Percentiles rank a stretch among this genome's conserved stretches.
Evolutionary conservation across 306 rosid genomes (phyloP).

Genomic region (Vicia faba): DNA sequence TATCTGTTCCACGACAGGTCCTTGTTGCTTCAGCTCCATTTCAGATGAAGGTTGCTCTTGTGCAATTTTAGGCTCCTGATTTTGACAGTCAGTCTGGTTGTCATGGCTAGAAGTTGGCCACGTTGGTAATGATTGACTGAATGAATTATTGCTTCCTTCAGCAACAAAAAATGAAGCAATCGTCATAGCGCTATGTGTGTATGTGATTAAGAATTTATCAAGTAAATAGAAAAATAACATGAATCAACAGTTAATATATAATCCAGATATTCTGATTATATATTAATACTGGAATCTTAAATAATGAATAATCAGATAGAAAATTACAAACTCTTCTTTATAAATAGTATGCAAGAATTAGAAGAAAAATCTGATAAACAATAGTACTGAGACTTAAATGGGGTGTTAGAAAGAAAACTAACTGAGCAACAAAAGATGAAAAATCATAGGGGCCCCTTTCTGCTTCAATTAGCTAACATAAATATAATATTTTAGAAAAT

Average conservation of each 20-base stretch:
- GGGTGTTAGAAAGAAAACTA: no score
- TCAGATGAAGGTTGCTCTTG: slow-evolving; percentile 61
- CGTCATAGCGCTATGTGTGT: slow-evolving; percentile 6
- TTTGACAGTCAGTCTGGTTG: slow-evolving; percentile 51
- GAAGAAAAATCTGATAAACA: slow-evolving; percentile 6
- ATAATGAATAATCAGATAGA: slow-evolving; percentile 14
- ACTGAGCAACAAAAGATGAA: no score
- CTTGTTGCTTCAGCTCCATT: slow-evolving; percentile 58
- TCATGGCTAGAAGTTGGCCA: slow-evolving; percentile 48
- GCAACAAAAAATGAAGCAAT: slow-evolving; percentile 42
- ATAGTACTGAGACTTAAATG: background rate
- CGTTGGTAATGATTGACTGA: slow-evolving; percentile 58
- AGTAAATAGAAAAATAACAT: slow-evolving; percentile 29
- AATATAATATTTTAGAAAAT: no score
- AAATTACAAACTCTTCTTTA: slow-evolving; percentile 12
- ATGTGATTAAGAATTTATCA: slow-evolving; percentile 28
- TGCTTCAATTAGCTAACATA: no score
- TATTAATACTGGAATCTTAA: slow-evolving; percentile 5
- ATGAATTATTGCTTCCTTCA: slow-evolving; percentile 59
- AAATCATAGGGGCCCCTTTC: no score
- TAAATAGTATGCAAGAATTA: background rate
- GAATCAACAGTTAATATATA: slow-evolving; percentile 15
- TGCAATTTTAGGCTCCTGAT: slow-evolving; percentile 53
- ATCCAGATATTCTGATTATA: slow-evolving; percentile 2
- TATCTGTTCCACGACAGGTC: slow-evolving; percentile 48